Evolutionary conservation across 2,329 filamentous ascomycete genomes (phyloP), one percentile per base, ranked within the genome.

Genomic region (Venturia aucupariae): DNA sequence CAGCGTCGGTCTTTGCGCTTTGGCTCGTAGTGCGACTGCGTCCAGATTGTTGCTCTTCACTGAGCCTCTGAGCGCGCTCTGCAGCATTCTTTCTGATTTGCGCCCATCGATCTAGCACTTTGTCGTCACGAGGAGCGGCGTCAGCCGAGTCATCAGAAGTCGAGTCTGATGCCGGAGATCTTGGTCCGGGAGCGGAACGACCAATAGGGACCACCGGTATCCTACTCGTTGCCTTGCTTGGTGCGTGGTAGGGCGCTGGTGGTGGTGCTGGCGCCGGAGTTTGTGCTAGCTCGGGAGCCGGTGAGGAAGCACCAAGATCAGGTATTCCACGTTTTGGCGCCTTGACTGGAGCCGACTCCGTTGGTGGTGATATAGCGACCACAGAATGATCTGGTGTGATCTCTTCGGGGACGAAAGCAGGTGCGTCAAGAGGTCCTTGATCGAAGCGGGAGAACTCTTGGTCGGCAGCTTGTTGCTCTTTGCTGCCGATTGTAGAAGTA

Each of bases 11-110:
- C 70, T 83, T 67, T n/a, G 63, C 71, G 78, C 84, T 76, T 65
- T 76, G 74, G 67, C 77, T 80, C 8, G 46, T 27, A 27, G 22
- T 51, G 69, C 84, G 80, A 54, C 79, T 83, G 55, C 81, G 81
- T 46, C 81, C 81, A 68, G 74, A 76, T 51, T 67, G 68, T 59
- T 78, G 79, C 70, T 90, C 86, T 69, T 91, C 88, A 63, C 84
- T 86, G 54, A 84, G 80, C 67, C 86, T 82, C 61, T 57, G 46
- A 42, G 89, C 90, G 66, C 92, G 84, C 67, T 94, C 89, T 3
- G 92, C 92, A 13, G 94, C 94, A 71, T 97, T 97, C 81, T 92
- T 93, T 68, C 92, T 86, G 69, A 97, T 97, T 76, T 96, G 91
- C 0, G 93, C 93, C 94, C 94, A 99, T 64, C 93, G 87, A 73